Base-by-base conservation (phyloP, 352 stramenopile genomes). In the Pythium periplocum region DNA sequence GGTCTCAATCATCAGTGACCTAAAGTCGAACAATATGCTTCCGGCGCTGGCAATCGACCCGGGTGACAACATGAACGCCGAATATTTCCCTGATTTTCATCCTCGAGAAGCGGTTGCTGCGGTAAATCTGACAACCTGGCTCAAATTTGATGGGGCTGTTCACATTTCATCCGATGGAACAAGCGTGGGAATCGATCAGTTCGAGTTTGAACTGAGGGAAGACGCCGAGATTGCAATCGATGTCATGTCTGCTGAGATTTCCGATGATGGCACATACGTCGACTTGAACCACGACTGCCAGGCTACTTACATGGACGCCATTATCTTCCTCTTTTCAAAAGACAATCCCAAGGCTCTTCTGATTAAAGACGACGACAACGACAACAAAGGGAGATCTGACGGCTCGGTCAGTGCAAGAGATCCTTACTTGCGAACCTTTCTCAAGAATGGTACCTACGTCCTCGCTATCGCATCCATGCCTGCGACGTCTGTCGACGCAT, bases 261-360 rank as follows among this genome's bases (percentile, higher is more conserved):
- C 73, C 12, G 73, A 88, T 49, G 66, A 78, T 51, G 53, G 53
- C 32, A 67, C 61, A 12, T 90, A 68, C 50, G 51, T 59, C 3
- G 79, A 90, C 48, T 43, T 90, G 12, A 90, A 90, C 55, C 44
- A 57, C n/a, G 79, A 88, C 58, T 90, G 79, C 53, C 58, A 57
- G 10, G 69, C 69, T 17, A 63, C 58, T 5, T 90, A 88, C 59
- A 48, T 87, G 11, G 77, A 90, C 55, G 53, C 77, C 0, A 68
- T 83, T 36, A 55, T 90, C 30, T 87, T 75, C 48, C 64, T 90
- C 39, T 90, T 80, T 51, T 47, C 55, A 2, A 53, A 76, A 1
- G 65, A 57, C 42, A 51, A 71, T 26, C 49, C 53, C 6, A 61
- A 54, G 26, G 58, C 65, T 1, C 64, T 85, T 48, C 61, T 61